A percentile compares a stretch with the other conserved stretches of the same genome.
phyloP scores from a whole-genome alignment of 331 rosid species.

The Stylosanthes scabra region DNA sequence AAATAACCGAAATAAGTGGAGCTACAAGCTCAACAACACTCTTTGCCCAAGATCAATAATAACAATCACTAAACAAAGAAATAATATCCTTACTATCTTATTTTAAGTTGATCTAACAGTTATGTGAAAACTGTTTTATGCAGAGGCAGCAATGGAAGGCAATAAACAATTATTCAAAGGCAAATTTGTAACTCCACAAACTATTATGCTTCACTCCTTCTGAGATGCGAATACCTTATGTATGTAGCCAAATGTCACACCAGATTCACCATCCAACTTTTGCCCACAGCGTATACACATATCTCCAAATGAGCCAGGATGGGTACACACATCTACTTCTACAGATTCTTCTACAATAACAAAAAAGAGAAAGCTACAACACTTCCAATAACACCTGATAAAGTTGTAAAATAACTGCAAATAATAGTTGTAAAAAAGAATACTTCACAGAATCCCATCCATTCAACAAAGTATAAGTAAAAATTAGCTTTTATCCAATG shows the following conservation, averaged over 20 bases:
- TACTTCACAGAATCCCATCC: not conserved
- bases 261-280: constrained; percentile 66
- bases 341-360: constrained; percentile 48
- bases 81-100: constrained; percentile 8
- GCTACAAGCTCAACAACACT: constrained; percentile 11
- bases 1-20: constrained; percentile 6
- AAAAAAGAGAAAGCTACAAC: not conserved
- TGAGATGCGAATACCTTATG: constrained; percentile 65
- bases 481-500: not conserved
- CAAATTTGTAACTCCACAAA: constrained; percentile 27
- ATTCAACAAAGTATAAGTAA: constrained; percentile 3
- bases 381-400: constrained; percentile 18
- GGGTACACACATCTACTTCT: constrained; percentile 56
- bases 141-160: not conserved
- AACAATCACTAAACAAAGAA: constrained; percentile 24
- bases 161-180: constrained; percentile 6
- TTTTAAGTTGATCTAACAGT: constrained; percentile 10
- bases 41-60: not conserved
- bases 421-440: constrained; percentile 22
- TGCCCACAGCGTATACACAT: constrained; percentile 81
- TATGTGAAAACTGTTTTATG: not conserved
- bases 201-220: not conserved
- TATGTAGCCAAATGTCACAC: constrained; percentile 81
- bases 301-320: constrained; percentile 80
- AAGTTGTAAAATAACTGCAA: constrained; percentile 8